Conservation (phyloP, 1,139 yeast species). For the Geotrichum klebahnii region DNA sequence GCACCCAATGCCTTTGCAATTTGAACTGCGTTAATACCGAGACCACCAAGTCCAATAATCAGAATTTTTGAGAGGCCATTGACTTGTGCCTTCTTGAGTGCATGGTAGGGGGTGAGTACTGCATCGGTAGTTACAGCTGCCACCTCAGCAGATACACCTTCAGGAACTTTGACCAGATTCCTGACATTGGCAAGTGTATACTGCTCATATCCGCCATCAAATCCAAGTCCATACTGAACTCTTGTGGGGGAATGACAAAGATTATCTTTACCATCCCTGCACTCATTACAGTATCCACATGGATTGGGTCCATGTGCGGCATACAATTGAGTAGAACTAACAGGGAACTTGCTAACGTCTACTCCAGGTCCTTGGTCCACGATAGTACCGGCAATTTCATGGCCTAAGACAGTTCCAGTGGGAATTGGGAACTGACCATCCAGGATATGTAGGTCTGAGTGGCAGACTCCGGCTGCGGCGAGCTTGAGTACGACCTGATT, state of each 20-base stretch:
- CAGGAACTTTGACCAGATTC: slow-evolving; percentile 43
- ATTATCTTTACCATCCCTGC: slow-evolving; percentile 47
- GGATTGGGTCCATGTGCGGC: slow-evolving; percentile 42
- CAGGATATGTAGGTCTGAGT: slow-evolving; percentile 49
- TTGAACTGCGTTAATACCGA: slow-evolving; percentile 51
- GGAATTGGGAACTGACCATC: slow-evolving; percentile 34
- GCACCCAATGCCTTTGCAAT: slow-evolving; percentile 45
- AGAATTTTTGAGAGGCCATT: slow-evolving; percentile 44
- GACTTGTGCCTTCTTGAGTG: slow-evolving; percentile 41
- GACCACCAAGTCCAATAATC: slow-evolving; percentile 50
- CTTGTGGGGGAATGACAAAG: slow-evolving; percentile 34
- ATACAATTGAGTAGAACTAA: slow-evolving; percentile 40
- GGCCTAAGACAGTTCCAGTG: slow-evolving; percentile 49
- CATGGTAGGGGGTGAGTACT: slow-evolving; percentile 52
- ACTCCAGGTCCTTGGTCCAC: slow-evolving; percentile 43
- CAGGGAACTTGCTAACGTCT: slow-evolving; percentile 35
- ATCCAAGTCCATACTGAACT: slow-evolving; percentile 44
- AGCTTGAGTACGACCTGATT: slow-evolving; percentile 84
- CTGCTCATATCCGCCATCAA: slow-evolving; percentile 52
- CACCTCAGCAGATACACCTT: slow-evolving; percentile 44
- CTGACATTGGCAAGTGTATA: slow-evolving; percentile 41
- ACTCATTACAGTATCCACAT: slow-evolving; percentile 47
- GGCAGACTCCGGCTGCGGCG: slow-evolving; percentile 54
- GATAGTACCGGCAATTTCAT: slow-evolving; percentile 53
- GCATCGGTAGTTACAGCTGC: slow-evolving; percentile 54